Evolutionary conservation across 495 filamentous ascomycete species (phyloP), one percentile per base, ranked within the genome.

Genomic region (Xylaria grammica): DNA sequence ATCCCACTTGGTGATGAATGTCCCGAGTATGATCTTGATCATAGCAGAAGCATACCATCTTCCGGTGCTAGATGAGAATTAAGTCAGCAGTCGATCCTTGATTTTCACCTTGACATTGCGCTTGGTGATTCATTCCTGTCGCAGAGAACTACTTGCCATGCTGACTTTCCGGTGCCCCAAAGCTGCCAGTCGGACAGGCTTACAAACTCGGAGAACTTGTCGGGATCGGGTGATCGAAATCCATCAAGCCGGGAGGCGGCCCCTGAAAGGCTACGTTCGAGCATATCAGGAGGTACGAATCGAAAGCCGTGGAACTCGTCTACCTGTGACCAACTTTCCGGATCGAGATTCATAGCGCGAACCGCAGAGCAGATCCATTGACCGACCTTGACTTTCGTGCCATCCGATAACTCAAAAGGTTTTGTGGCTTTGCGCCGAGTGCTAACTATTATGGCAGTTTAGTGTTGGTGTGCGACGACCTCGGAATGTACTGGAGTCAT

Each of bases 351-450:
- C 0, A 76, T 65, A 0, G 65, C 60, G 3, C 63, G 49, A 1
- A 67, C 57, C 3, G 75, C 69, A 0, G 69, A 67, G 44, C 67
- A 71, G 1, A 62, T 65, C 75, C 75, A 77, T 24, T 75, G 68
- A 10, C 72, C 72, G 0, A 53, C 34, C 1, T 29, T 22, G 17
- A 77, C 46, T 1, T 59, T 60, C 0, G 74, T 75, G 17, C 75
- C 75, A 46, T 76, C 70, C 0, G 70, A 54, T 5, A 76, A 60
- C 0, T 29, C 44, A 57, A 75, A 76, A 1, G 69, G 68, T n/a
- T 52, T 7, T 7, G 66, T n/a, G 7, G 74, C 75, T 0, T 19
- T 17, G 11, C 75, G 68, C 0, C 73, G 72, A 9, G 63, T 67
- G 27, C 66, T 70, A 32, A 73, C 72, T 73, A 5, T 46, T 42